Percentiles rank a stretch among this genome's conserved stretches.
phyloP scores from a whole-genome alignment of 2,329 filamentous ascomycete species.

The Fusarium domesticum region DNA sequence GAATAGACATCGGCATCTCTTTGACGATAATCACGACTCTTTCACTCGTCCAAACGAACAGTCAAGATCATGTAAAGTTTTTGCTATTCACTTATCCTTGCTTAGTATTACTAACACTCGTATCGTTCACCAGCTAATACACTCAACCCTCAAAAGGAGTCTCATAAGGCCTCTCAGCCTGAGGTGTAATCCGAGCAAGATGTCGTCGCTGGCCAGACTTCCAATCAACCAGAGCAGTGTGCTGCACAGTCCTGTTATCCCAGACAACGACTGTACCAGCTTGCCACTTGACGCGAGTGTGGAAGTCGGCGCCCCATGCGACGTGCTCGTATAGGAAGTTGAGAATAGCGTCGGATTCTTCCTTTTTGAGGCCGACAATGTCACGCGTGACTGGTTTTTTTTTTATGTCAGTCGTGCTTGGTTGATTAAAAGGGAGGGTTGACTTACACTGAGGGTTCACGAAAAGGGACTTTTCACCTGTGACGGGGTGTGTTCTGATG shows the following conservation, averaged over 20 bases:
- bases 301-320: constrained; percentile 59
- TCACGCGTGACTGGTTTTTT: constrained; percentile 64
- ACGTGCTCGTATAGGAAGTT: constrained; percentile 65
- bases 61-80: too few species aligned
- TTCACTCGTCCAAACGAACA: too few species aligned
- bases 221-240: constrained; percentile 81
- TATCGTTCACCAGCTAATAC: too few species aligned
- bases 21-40: too few species aligned
- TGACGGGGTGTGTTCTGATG: constrained; percentile 76
- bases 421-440: too few species aligned
- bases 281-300: constrained; percentile 73
- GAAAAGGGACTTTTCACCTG: constrained; percentile 79
- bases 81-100: too few species aligned
- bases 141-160: constrained; percentile 50
- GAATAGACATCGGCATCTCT: too few species aligned
- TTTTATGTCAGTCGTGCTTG: background rate
- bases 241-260: constrained; percentile 79
- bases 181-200: constrained; percentile 76
- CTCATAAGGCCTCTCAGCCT: constrained; percentile 75
- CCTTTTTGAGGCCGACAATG: constrained; percentile 81
- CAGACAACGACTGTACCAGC: constrained; percentile 79
- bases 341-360: constrained; percentile 74
- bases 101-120: too few species aligned
- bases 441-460: constrained; percentile 77
- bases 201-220: constrained; percentile 74